Conservation (phyloP, 495 filamentous ascomycete genomes). For the Daldinia decipiens region DNA sequence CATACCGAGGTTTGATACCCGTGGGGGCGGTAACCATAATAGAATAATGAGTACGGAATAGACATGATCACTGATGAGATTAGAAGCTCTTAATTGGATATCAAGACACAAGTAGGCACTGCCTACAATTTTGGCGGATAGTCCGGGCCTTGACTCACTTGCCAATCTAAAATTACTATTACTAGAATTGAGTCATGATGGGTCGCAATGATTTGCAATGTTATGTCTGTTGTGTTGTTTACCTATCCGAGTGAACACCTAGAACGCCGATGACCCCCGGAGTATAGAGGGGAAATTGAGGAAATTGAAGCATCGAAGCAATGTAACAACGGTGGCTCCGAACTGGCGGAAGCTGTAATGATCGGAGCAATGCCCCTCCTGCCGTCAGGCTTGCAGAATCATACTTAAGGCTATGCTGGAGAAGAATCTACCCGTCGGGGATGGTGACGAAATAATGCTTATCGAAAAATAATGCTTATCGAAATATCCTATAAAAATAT, state of each 20-base stretch:
- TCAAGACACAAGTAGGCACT: slow-evolving; percentile 11
- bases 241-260: neutral
- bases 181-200: slow-evolving; percentile 19
- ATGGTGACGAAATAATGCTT: slow-evolving; percentile 1
- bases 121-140: slow-evolving; percentile 19
- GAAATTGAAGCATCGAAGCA: too few relatives aligned
- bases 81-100: slow-evolving; percentile 19
- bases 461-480: slow-evolving; percentile 15
- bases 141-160: slow-evolving; percentile 33
- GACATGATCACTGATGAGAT: slow-evolving; percentile 3
- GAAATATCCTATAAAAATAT: too few relatives aligned
- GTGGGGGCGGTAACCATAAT: slow-evolving; percentile 28
- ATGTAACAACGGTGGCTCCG: slow-evolving; percentile 26
- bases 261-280: slow-evolving; percentile 17
- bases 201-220: neutral
- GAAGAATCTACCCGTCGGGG: neutral
- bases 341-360: slow-evolving; percentile 14
- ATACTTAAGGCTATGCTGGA: slow-evolving; percentile 36
- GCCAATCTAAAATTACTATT: slow-evolving; percentile 1
- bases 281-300: slow-evolving; percentile 20
- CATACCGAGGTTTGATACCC: neutral
- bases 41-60: neutral
- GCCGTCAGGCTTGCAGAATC: slow-evolving; percentile 33
- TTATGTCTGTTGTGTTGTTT: slow-evolving; percentile 2
- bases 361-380: slow-evolving; percentile 29